These are phyloP conservation scores for Umbelopsis ramanniana DNA, from an alignment of 192 early-diverging fungal species.

Conservation along the genomic window DNA sequence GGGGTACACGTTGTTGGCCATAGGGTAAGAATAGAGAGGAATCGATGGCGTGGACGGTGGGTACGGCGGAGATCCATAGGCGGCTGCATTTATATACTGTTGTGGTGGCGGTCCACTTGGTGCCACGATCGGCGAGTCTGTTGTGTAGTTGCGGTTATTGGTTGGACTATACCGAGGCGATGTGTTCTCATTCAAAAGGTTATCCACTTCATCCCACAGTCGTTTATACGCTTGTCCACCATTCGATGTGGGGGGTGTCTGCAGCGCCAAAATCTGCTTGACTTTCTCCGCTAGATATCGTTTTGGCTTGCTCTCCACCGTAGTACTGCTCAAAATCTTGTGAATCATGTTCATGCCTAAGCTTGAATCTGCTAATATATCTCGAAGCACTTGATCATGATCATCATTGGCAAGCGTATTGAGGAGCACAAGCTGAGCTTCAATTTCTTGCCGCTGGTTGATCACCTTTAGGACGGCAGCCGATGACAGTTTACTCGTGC, in stretches of 20 bases:
- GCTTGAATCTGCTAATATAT: neutral
- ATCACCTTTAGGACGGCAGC: constrained; percentile 86
- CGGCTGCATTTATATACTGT: no score
- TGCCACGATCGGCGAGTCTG: neutral
- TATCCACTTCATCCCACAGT: neutral
- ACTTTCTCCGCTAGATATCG: constrained; percentile 15
- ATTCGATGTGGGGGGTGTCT: neutral
- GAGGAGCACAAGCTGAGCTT: constrained; percentile 85
- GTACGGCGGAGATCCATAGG: constrained; percentile 19
- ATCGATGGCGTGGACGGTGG: neutral
- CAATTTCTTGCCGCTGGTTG: constrained; percentile 85
- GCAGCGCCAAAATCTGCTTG: neutral
- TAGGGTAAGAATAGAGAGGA: constrained; percentile 1
- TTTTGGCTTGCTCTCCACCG: neutral
- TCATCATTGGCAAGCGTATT: constrained; percentile 59
- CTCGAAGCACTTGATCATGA: constrained; percentile 6
- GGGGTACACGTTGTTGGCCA: constrained; percentile 9
- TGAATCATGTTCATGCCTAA: neutral
- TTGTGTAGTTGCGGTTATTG: neutral
- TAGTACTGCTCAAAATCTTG: constrained; percentile 1
- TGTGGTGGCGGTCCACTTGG: neutral
- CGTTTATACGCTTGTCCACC: constrained; percentile 13
- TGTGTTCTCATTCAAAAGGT: neutral
- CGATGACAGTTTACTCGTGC: constrained; percentile 89
- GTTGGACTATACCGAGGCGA: neutral